Base-by-base conservation (phyloP, 345 rosid genomes). In the Ricinus communis region DNA sequence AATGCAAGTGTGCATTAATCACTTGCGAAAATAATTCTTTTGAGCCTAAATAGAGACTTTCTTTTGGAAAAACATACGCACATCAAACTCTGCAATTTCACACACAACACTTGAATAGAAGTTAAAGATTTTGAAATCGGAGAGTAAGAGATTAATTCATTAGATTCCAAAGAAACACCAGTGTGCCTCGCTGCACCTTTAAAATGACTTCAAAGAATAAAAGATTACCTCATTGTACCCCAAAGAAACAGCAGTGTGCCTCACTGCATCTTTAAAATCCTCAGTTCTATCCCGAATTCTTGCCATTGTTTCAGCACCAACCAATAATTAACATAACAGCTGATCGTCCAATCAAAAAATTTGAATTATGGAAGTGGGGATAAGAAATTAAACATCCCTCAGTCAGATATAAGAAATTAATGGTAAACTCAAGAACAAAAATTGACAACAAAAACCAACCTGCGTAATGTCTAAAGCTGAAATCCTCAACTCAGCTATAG, bases 231-330 rank as follows among this genome's bases (percentile, higher is more conserved):
- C 96, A 40, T 78, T 77, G 73, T 82, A 87, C 55, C 96, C 95
- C 30, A 72, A 63, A 38, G 90, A 85, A 41, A 86, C 76, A 33
- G 93, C 95, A n/a, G 82, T 46, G 47, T 74, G 84, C 22, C 97
- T 85, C 69, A 86, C 87, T 22, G 84, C 86, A 72, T 93, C 98
- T 77, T 89, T 93, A 71, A 89, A 93, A 80, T 93, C 97, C 77
- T 90, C 97, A 19, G 87, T 87, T 61, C 93, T 83, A 57, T 90
- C 98, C 78, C 88, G 85, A 68, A 85, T 71, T 83, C 80, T 93
- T 59, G 93, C 86, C 97, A 90, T 92, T 50, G 62, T 67, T 56
- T 64, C 53, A 45, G 15, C 54, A 65, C 62, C 24, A 16, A 50
- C 55, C 31, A n/a, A 55, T 15, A 38, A 30, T 19, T 12, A 64